Percentiles rank a stretch among this genome's conserved stretches.
These are phyloP conservation scores for Chlorociboria aeruginascens DNA, from an alignment of 495 filamentous ascomycete species.

Conservation along the genomic window DNA sequence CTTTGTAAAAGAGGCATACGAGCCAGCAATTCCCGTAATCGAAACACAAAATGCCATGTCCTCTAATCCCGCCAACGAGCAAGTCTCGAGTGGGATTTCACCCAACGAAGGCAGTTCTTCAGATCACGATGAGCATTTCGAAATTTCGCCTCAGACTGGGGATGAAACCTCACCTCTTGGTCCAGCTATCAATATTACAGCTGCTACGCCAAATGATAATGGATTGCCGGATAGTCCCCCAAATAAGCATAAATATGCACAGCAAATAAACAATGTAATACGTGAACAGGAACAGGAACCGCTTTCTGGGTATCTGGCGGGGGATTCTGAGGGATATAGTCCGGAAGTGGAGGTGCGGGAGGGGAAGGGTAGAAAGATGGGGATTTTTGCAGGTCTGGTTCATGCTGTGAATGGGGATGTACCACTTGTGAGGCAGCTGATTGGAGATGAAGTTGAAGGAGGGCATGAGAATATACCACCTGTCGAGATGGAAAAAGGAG, in stretches of 20 bases:
- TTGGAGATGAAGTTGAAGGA: not conserved
- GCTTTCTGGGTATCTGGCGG: too few relatives aligned
- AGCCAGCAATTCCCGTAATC: too few relatives aligned
- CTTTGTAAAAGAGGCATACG: too few relatives aligned
- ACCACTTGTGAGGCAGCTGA: constrained; percentile 5
- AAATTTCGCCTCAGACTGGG: not conserved
- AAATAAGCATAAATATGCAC: not conserved
- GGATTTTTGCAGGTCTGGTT: constrained; percentile 7
- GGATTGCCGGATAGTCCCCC: not conserved
- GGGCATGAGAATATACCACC: too few relatives aligned
- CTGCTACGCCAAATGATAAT: not conserved
- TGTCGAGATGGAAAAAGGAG: not conserved
- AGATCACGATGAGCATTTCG: not conserved
- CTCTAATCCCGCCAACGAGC: not conserved
- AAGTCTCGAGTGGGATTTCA: not conserved
- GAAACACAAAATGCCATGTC: not conserved
- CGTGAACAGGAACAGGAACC: too few relatives aligned
- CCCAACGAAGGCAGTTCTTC: not conserved
- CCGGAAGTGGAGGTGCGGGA: not conserved
- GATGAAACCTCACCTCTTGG: not conserved
- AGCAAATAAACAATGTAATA: not conserved
- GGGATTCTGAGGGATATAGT: not conserved
- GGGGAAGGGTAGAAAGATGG: not conserved
- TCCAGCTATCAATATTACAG: too few relatives aligned
- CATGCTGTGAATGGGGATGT: constrained; percentile 5